Evolutionary conservation across 129 eudicot species (phyloP).

Genomic region (Solidago caesia): DNA sequence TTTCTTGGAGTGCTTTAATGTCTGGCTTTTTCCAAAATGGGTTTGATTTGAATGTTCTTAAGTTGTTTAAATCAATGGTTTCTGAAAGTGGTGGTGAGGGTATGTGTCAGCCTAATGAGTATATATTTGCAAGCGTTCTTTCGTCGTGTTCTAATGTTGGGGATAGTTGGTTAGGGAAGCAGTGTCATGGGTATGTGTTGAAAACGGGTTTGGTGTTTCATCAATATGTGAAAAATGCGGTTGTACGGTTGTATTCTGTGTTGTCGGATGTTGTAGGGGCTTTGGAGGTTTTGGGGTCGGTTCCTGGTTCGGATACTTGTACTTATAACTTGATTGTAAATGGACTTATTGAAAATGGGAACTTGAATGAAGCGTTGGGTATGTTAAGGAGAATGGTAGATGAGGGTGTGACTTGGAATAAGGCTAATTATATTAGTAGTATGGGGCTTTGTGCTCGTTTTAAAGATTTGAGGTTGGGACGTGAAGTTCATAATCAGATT

Average conservation of each 20-base stretch:
- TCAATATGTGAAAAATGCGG: conserved; percentile 62
- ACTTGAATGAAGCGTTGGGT: conserved; percentile 35
- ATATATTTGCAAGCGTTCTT: conserved; percentile 46
- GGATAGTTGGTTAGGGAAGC: conserved; percentile 21
- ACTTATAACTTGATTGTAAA: conserved; percentile 50
- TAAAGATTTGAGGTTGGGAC: conserved; percentile 45
- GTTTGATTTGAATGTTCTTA: conserved; percentile 35
- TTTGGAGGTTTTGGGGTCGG: conserved; percentile 40
- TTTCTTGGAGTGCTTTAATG: conserved; percentile 56
- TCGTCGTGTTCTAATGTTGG: conserved; percentile 48
- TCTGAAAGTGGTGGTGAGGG: conserved; percentile 16
- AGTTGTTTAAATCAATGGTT: conserved; percentile 44
- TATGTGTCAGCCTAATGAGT: conserved; percentile 42
- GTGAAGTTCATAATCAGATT: conserved; percentile 44
- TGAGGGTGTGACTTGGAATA: conserved; percentile 46
- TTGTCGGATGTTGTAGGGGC: conserved; percentile 45
- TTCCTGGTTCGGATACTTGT: conserved; percentile 43
- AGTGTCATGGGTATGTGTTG: conserved; percentile 43
- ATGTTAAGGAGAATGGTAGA: conserved; percentile 37
- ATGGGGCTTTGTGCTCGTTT: conserved; percentile 50
- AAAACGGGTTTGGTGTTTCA: conserved; percentile 57
- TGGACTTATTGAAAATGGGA: conserved; percentile 48
- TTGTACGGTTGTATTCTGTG: conserved; percentile 49
- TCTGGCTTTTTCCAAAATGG: conserved; percentile 47
- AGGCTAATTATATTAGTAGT: conserved; percentile 37